Conservation (phyloP, 2,329 filamentous ascomycete species). For the Teratosphaeria gauchensis region DNA sequence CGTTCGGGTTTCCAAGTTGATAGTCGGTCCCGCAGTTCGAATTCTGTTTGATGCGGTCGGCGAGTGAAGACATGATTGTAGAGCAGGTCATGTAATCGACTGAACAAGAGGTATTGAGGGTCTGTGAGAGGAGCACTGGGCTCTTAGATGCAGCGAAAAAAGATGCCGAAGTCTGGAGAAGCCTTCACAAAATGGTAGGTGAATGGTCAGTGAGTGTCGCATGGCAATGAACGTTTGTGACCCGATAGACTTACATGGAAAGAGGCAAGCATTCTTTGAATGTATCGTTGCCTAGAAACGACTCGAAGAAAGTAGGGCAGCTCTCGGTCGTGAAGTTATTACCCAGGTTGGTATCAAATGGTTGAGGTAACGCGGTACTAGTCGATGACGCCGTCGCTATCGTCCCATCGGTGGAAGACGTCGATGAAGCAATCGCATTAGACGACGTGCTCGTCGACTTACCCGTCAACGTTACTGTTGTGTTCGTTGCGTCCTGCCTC, state of each 20-base stretch:
- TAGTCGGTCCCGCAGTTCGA: constrained; percentile 66
- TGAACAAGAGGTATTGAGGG: constrained; percentile 69
- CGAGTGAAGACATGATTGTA: constrained; percentile 53
- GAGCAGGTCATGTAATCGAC: constrained; percentile 58
- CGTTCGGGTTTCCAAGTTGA: constrained; percentile 54
- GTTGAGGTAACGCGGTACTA: constrained; percentile 25
- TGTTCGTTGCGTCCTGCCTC: not conserved
- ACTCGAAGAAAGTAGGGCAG: constrained; percentile 59
- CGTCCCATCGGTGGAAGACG: not conserved
- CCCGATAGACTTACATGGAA: not conserved
- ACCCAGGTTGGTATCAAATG: constrained; percentile 40
- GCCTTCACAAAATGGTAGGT: no score
- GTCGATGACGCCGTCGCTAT: not conserved
- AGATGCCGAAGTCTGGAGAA: constrained; percentile 54
- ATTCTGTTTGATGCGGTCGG: constrained; percentile 51
- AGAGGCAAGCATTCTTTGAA: constrained; percentile 72
- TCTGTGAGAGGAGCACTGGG: constrained; percentile 60
- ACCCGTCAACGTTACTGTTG: not conserved
- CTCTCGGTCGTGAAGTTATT: constrained; percentile 43
- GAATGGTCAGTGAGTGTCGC: not conserved
- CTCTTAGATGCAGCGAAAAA: constrained; percentile 76
- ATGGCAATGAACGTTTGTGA: no score
- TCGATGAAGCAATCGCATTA: not conserved
- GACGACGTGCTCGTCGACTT: not conserved
- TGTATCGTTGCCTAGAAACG: constrained; percentile 54